These are phyloP conservation scores for Colletotrichum euphorbiae DNA, from an alignment of 2,329 filamentous ascomycete genomes.

Conservation along the genomic window DNA sequence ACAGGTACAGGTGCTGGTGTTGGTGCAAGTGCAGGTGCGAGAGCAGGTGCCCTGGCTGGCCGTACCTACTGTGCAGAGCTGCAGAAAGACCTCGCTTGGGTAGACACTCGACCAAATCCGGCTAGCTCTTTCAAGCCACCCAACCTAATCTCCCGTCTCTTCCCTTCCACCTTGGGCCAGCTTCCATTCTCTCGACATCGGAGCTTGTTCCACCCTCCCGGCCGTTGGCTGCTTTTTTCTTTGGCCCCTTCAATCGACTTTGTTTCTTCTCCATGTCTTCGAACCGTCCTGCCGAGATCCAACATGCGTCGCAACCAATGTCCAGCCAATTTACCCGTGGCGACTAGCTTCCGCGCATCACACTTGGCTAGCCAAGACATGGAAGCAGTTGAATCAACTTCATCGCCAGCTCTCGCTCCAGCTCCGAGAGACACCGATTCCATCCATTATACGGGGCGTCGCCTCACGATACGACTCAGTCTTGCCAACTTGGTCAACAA, in stretches of 20 bases:
- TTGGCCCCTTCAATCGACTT: constrained; percentile 20
- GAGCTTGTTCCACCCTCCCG: constrained; percentile 12
- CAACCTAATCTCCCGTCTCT: constrained; percentile 11
- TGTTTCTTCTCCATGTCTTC: constrained; percentile 35
- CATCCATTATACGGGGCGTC: neutral
- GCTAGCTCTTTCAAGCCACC: constrained; percentile 14
- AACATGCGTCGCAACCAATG: constrained; percentile 12
- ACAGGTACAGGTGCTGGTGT: neutral
- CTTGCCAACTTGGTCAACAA: neutral
- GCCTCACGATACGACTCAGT: neutral
- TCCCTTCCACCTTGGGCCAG: no score
- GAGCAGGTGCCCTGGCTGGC: neutral
- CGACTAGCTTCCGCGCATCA: neutral
- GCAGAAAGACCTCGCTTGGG: constrained; percentile 16
- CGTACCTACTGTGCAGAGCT: constrained; percentile 8
- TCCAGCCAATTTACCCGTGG: constrained; percentile 27
- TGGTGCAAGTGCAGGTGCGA: neutral
- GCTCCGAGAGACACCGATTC: constrained; percentile 8
- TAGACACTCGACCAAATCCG: neutral
- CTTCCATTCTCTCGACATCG: constrained; percentile 2
- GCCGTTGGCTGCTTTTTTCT: constrained; percentile 14
- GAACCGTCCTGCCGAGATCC: constrained; percentile 26
- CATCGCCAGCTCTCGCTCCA: neutral
- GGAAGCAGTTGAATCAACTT: constrained; percentile 3
- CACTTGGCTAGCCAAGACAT: constrained; percentile 2